Evolutionary conservation across 164 flowering plant genomes (phyloP), one percentile per base, ranked within the genome.

Genomic region (Liquidambar formosana): DNA sequence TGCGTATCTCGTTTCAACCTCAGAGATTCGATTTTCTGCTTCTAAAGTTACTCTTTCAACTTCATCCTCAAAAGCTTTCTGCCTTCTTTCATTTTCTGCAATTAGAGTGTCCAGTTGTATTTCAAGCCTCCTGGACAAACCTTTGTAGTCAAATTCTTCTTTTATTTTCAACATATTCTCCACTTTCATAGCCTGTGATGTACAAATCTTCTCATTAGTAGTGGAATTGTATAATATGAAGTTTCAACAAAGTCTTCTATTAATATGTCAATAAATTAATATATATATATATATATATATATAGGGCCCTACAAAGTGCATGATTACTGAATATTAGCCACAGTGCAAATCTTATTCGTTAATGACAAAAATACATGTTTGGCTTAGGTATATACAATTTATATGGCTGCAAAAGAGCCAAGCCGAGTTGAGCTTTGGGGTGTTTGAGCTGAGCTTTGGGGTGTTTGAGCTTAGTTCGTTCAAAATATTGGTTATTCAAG

Each of bases 131-230:
- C 93, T 84, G 5, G 97, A 84, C 76, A 96, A 82, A 77, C 99
- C 86, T 81, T 91, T 96, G 76, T 96, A 96, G 78, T 96, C 99
- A 76, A 90, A 94, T 70, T 96, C 99, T 77, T 96, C 99, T 80
- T 96, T 96, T 58, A 96, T 75, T 76, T 86, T 96, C 76, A 96
- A 76, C 99, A 96, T 93, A 76, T 94, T 94, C 82, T 96, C 96
- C 75, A 96, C 98, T 80, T 94, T 96, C 99, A 96, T 96, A 70
- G 99, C 99, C 99, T 95, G 74, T 47, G n/a, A n/a, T 48, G 48
- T 64, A 57, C 46, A 19, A 22, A 38, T 10, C n/a, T n/a, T n/a
- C 58, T 63, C 18, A 46, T 49, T 10, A 65, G 2, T 48, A 2
- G 41, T 33, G 6, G 41, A 33, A 33, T 33, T 6, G 6, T 33